A percentile compares a stretch with the other conserved stretches of the same genome.
These are phyloP conservation scores for Suillus variegatus DNA, from an alignment of 768 basidiomycete genomes.

Conservation along the genomic window DNA sequence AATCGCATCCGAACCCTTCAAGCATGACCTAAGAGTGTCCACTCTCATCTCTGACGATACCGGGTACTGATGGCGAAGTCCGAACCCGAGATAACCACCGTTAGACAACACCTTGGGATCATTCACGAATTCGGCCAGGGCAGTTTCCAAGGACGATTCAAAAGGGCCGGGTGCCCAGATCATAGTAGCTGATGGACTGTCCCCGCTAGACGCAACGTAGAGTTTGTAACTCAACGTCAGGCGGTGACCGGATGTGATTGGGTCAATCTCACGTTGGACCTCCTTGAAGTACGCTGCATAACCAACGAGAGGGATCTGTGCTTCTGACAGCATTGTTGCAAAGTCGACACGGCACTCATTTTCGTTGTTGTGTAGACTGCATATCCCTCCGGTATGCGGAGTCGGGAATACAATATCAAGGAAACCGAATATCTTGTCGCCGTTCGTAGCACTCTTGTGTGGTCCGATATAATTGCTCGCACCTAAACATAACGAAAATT, in stretches of 20 bases:
- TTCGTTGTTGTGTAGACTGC: constrained; percentile 36
- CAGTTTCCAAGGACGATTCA: constrained; percentile 15
- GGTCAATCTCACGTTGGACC: constrained; percentile 47
- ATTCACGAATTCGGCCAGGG: constrained; percentile 27
- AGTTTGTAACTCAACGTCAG: constrained; percentile 49
- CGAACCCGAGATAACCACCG: constrained; percentile 38
- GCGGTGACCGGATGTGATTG: constrained; percentile 42
- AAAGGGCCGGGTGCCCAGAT: constrained; percentile 6
- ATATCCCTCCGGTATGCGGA: constrained; percentile 44
- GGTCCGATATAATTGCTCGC: constrained; percentile 50
- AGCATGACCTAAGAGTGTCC: constrained; percentile 15
- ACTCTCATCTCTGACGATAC: constrained; percentile 18
- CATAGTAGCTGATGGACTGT: neutral
- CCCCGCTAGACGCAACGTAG: constrained; percentile 16
- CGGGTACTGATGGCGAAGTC: constrained; percentile 37
- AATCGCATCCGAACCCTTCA: constrained; percentile 35
- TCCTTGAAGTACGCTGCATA: constrained; percentile 48
- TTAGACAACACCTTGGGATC: constrained; percentile 30
- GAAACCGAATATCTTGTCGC: constrained; percentile 49
- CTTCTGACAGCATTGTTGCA: constrained; percentile 20
- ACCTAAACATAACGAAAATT: constrained; percentile 21
- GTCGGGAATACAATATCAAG: constrained; percentile 54
- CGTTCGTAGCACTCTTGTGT: constrained; percentile 50
- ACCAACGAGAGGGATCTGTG: constrained; percentile 23
- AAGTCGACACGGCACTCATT: constrained; percentile 42